phyloP scores from a whole-genome alignment of 2,329 filamentous ascomycete species.

The Colletotrichum godetiae region DNA sequence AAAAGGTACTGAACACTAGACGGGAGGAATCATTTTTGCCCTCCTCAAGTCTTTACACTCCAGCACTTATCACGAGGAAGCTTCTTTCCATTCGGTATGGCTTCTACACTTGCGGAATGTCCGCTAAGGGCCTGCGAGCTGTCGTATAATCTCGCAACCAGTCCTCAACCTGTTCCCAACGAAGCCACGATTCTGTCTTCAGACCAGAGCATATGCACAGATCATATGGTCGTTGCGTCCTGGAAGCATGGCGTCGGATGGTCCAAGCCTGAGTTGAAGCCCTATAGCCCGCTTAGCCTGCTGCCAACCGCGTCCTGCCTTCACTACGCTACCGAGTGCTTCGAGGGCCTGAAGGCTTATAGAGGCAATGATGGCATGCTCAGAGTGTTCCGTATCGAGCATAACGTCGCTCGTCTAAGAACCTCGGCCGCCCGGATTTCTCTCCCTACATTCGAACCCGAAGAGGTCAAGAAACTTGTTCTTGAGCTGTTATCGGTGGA shows the following conservation, averaged over 20 bases:
- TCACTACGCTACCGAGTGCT: slow-evolving; percentile 92
- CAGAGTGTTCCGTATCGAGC: slow-evolving; percentile 80
- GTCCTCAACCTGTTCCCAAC: slow-evolving; percentile 63
- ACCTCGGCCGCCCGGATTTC: slow-evolving; percentile 74
- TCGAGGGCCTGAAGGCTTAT: slow-evolving; percentile 87
- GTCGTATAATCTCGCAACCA: slow-evolving; percentile 68
- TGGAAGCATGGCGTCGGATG: slow-evolving; percentile 78
- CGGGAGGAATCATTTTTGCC: too few species aligned
- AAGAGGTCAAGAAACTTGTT: slow-evolving; percentile 80
- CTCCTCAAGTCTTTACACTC: too few species aligned
- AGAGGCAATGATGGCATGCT: slow-evolving; percentile 80
- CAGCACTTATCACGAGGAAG: too few species aligned
- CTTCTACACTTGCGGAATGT: too few species aligned
- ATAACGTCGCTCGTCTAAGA: slow-evolving; percentile 75
- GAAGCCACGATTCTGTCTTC: slow-evolving; percentile 56
- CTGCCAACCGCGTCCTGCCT: slow-evolving; percentile 85
- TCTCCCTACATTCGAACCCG: slow-evolving; percentile 78
- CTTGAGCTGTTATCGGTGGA: slow-evolving; percentile 77
- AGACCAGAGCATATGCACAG: slow-evolving; percentile 71
- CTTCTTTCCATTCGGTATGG: too few species aligned
- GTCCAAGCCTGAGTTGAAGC: slow-evolving; percentile 78
- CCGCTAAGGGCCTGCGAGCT: slow-evolving; percentile 63
- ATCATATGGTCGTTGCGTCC: slow-evolving; percentile 86
- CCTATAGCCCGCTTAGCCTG: slow-evolving; percentile 81
- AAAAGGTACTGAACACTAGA: too few species aligned